phyloP scores from a whole-genome alignment of 1,284 basidiomycete genomes.

The Cutaneotrichosporon dermatis region DNA sequence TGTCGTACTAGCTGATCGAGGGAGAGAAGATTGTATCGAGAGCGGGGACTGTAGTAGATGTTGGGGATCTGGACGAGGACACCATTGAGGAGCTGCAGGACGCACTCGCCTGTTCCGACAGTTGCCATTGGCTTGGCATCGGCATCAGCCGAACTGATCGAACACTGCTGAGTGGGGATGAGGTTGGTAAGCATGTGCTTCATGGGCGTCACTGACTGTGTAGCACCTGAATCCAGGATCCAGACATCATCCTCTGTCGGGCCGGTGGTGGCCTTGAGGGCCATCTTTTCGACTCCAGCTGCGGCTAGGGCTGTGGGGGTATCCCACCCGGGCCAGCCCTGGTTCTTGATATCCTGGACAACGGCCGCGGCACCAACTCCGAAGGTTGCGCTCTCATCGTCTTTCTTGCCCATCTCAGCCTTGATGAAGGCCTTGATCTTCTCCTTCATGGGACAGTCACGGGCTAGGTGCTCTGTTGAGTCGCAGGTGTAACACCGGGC shows the following conservation, averaged over 20 bases:
- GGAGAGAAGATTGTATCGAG: background rate
- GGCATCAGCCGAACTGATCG: background rate
- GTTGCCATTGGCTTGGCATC: background rate
- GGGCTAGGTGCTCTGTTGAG: background rate
- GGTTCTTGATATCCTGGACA: background rate
- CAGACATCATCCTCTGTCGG: background rate
- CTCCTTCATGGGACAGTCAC: background rate
- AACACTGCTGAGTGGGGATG: background rate
- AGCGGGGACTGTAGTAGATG: background rate
- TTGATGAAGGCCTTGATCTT: background rate
- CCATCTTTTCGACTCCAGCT: too few species aligned
- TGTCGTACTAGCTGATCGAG: background rate
- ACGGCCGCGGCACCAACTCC: background rate
- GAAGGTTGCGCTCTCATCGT: background rate
- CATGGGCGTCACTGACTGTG: background rate
- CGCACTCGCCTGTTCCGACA: background rate
- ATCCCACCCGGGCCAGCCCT: background rate
- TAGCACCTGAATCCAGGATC: background rate
- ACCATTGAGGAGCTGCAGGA: background rate
- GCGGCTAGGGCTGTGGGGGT: background rate
- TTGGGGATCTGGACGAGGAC: background rate
- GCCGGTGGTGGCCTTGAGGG: background rate
- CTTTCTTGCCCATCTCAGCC: background rate
- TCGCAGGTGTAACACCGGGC: background rate
- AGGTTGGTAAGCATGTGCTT: background rate